Evolutionary conservation across 1,284 basidiomycete genomes (phyloP).

Genomic region (Fomitopsis pinicola): DNA sequence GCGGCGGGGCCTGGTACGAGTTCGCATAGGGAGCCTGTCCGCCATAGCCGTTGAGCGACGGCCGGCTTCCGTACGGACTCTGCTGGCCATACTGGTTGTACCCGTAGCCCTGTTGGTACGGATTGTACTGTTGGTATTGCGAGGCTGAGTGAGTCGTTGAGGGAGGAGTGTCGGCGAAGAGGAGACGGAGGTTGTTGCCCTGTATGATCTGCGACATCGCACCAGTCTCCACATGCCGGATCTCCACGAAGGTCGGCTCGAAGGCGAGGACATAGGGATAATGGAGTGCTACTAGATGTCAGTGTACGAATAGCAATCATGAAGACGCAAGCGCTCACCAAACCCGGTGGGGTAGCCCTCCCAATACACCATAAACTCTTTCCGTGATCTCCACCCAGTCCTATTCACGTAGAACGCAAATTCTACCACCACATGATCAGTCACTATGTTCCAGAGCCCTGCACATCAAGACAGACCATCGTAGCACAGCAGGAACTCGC

Average conservation of each 20-base stretch:
- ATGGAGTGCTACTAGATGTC: constrained; percentile 69
- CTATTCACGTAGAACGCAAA: constrained; percentile 99
- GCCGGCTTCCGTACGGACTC: constrained; percentile 22
- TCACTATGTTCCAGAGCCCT: background rate
- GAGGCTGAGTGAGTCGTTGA: constrained; percentile 57
- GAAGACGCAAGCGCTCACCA: constrained; percentile 48
- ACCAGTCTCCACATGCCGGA: constrained; percentile 93
- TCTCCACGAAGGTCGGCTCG: constrained; percentile 95
- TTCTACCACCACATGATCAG: constrained; percentile 47
- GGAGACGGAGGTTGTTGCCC: constrained; percentile 80
- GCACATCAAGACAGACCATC: constrained; percentile 62
- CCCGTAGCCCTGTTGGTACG: constrained; percentile 28
- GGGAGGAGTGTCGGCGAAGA: constrained; percentile 93
- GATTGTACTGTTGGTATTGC: constrained; percentile 27
- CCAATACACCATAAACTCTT: constrained; percentile 95
- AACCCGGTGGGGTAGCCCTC: constrained; percentile 94
- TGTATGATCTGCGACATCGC: constrained; percentile 94
- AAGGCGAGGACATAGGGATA: constrained; percentile 98
- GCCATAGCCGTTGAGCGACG: constrained; percentile 39
- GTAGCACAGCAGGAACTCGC: constrained; percentile 97
- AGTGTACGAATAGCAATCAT: background rate
- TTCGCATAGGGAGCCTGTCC: constrained; percentile 33
- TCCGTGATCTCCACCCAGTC: constrained; percentile 88
- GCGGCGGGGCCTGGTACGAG: constrained; percentile 40
- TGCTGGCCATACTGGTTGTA: constrained; percentile 35